These are phyloP conservation scores for Pyricularia pennisetigena DNA, from an alignment of 2,329 filamentous ascomycete species.

Conservation along the genomic window DNA sequence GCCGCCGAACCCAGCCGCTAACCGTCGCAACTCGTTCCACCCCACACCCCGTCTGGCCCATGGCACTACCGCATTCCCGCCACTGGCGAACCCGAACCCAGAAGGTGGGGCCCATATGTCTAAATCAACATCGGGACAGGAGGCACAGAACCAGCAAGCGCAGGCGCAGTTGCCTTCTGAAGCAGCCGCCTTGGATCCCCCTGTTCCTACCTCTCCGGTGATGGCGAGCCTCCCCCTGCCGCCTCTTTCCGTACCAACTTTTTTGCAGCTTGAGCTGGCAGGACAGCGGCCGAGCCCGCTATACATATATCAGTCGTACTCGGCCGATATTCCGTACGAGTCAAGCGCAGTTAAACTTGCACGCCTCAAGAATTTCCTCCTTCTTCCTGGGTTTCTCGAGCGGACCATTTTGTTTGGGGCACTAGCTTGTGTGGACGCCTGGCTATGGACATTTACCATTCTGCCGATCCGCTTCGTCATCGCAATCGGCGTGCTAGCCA, in stretches of 20 bases:
- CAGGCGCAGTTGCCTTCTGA: slow-evolving; percentile 5
- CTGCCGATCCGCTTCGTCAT: slow-evolving; percentile 80
- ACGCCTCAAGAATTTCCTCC: slow-evolving; percentile 77
- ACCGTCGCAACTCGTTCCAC: slow-evolving; percentile 41
- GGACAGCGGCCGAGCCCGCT: slow-evolving; percentile 52
- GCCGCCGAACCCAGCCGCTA: slow-evolving; percentile 19
- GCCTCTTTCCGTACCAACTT: slow-evolving; percentile 56
- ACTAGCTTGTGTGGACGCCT: slow-evolving; percentile 86
- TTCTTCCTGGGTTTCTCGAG: slow-evolving; percentile 75
- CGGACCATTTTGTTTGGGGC: slow-evolving; percentile 79
- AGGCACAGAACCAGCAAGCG: slow-evolving; percentile 12
- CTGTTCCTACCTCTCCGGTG: slow-evolving; percentile 34
- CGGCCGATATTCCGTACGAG: slow-evolving; percentile 66
- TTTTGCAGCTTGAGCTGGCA: slow-evolving; percentile 55
- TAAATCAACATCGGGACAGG: neutral
- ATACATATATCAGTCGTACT: slow-evolving; percentile 52
- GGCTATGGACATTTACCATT: slow-evolving; percentile 95
- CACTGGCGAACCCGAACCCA: slow-evolving; percentile 14
- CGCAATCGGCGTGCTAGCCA: slow-evolving; percentile 63
- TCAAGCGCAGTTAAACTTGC: slow-evolving; percentile 89
- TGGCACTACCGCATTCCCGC: slow-evolving; percentile 9
- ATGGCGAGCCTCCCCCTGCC: slow-evolving; percentile 49
- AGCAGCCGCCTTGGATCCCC: neutral
- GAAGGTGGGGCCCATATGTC: neutral
- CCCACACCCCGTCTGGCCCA: slow-evolving; percentile 20